Evolutionary conservation across 1,284 basidiomycete species (phyloP).

Genomic region (Ganoderma multipileum): DNA sequence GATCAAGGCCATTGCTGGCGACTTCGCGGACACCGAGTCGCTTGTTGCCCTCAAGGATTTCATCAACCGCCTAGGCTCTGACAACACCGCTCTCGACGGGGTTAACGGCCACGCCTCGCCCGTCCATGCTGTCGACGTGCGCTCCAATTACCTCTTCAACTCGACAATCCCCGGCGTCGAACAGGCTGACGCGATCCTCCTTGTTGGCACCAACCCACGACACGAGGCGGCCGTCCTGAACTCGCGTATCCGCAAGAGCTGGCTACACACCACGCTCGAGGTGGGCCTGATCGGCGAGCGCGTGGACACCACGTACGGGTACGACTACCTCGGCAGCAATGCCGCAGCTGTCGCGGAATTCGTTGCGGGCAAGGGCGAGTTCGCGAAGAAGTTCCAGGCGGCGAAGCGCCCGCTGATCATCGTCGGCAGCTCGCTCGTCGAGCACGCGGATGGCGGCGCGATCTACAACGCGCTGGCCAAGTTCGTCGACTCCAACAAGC

Average conservation of each 20-base stretch:
- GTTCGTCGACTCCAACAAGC: slow-evolving; percentile 83
- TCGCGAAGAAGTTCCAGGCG: slow-evolving; percentile 87
- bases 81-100: slow-evolving; percentile 90
- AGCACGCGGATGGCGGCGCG: slow-evolving; percentile 87
- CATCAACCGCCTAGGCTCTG: slow-evolving; percentile 93
- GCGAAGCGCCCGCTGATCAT: slow-evolving; percentile 97
- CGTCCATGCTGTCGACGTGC: slow-evolving; percentile 87
- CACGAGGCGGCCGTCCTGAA: slow-evolving; percentile 98
- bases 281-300: slow-evolving; percentile 92
- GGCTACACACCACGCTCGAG: slow-evolving; percentile 86
- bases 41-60: slow-evolving; percentile 95
- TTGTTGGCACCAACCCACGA: slow-evolving; percentile 96
- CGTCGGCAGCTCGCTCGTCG: slow-evolving; percentile 87
- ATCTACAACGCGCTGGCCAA: slow-evolving; percentile 83
- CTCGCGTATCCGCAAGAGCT: slow-evolving; percentile 95
- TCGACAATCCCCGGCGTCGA: slow-evolving; percentile 93
- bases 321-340: slow-evolving; percentile 88
- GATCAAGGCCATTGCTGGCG: slow-evolving; percentile 95
- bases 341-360: slow-evolving; percentile 85
- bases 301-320: slow-evolving; percentile 92
- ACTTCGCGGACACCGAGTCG: slow-evolving; percentile 93
- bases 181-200: slow-evolving; percentile 91
- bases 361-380: slow-evolving; percentile 78
- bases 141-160: slow-evolving; percentile 98
- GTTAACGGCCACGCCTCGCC: slow-evolving; percentile 71